Evolutionary conservation across 2,329 filamentous ascomycete species (phyloP), one percentile per base, ranked within the genome.

Genomic region (Albophoma yamanashiensis): DNA sequence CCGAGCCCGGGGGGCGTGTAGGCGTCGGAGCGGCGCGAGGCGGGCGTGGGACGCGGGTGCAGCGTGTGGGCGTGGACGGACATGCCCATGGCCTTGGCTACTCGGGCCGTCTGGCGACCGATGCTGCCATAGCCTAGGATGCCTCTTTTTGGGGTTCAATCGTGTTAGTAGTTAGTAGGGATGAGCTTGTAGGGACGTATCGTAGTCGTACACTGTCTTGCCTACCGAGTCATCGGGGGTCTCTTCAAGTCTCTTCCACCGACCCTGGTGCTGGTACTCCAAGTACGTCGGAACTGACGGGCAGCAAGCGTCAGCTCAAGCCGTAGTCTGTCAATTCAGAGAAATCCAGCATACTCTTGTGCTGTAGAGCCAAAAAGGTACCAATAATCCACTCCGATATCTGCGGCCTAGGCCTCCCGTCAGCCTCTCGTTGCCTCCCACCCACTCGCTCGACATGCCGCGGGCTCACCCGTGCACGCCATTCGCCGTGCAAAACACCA

Each of bases 1-100:
- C 47, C 47, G 47, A 52, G 47, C 6, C 47, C 47, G 3, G 47
- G 27, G 7, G 47, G 47, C 47, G 47, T n/a, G 27, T 52, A 52
- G 27, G 47, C 17, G 2, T 7, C 4, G 15, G 27, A 31, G 47
- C 47, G 47, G 47, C 27, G 27, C 8, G 47, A 52, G 7, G 27
- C 47, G 47, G 47, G 27, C 47, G 47, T 52, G 27, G 47, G 27
- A 2, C 87, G 85, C 0, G 87, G 82, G 34, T 83, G 83, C 0
- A 89, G 85, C 0, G 89, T 93, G 75, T 89, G 92, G 0, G 89
- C 89, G 68, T 91, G 78, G 0, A 93, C 82, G 36, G 84, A 78
- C 81, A 90, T 87, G 22, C 89, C 89, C 66, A 91, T 72, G 2
- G 87, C 86, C 17, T 78, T 78, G 14, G 82, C 82, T 3, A 90